These are phyloP conservation scores for Trichosanthes truncata DNA, from an alignment of 306 rosid species.

Conservation along the genomic window DNA sequence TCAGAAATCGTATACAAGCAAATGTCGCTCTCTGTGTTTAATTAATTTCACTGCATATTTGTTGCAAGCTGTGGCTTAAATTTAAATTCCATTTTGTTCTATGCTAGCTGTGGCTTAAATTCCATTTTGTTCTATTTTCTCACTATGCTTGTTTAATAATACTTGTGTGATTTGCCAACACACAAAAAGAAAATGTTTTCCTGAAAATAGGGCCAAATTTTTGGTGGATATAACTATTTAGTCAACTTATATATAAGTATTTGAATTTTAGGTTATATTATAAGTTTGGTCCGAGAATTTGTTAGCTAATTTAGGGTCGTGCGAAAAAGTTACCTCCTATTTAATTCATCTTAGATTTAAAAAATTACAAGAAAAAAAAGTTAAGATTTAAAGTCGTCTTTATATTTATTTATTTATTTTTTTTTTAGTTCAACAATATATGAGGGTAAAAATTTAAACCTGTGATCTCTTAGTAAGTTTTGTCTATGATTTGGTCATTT, in stretches of 20 bases:
- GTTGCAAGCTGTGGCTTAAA: background rate
- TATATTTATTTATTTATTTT: too few relatives aligned
- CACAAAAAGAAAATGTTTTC: background rate
- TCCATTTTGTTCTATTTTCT: background rate
- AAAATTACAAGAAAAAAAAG: too few relatives aligned
- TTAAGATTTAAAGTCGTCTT: too few relatives aligned
- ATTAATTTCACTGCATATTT: background rate
- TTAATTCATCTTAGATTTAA: too few relatives aligned
- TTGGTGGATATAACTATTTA: background rate
- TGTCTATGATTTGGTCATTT: too few relatives aligned
- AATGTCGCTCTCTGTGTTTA: background rate
- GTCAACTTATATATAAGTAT: background rate
- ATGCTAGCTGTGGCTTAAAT: background rate
- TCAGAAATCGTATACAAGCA: background rate
- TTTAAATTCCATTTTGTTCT: background rate
- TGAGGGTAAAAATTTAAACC: too few relatives aligned
- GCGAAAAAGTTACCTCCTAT: too few relatives aligned
- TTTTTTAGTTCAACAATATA: too few relatives aligned
- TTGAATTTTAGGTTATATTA: too few relatives aligned
- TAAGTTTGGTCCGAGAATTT: too few relatives aligned
- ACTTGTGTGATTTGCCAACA: background rate
- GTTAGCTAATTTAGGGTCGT: too few relatives aligned
- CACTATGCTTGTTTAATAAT: background rate
- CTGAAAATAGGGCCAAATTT: background rate
- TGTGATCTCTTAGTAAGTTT: too few relatives aligned